Base-by-base conservation (phyloP, 345 rosid species). In the Lenwebbia sp. region DNA sequence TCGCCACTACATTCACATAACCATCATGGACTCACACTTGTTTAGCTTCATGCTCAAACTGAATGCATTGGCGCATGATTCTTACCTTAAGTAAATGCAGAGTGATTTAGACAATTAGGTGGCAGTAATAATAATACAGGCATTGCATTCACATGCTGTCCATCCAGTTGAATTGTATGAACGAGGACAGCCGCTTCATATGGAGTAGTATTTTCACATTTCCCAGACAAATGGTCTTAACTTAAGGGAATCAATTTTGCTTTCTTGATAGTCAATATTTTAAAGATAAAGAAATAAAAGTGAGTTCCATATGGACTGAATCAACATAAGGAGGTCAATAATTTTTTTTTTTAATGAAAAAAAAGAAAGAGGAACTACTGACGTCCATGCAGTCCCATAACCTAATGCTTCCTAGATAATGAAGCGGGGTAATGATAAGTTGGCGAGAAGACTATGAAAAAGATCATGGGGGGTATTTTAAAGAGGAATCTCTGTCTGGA, bases 1-100 rank as follows among this genome's bases (percentile, higher is more conserved):
- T 90, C 52, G 90, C 82, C 33, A 88, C 94, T 92, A 89, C 85
- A 81, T 23, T 22, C 85, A 47, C 47, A 60, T 53, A 3, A 28
- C 40, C 40, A 3, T 65, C 76, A 30, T 30, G 41, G 76, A 30
- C 41, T 30, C 76, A n/a, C 4, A 13, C 70, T 1, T 58, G 70
- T 58, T n/a, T 2, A 28, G 37, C 74, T 60, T 60, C 74, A 30
- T 65, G 21, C 76, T 30, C 51, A 62, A 62, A 13, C 75, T 7
- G 7, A 62, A 28, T 62, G 40, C 41, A 62, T 30, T 7, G 75
- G 40, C 15, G 40, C 40, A 30, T 62, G 75, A 62, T 62, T 62
- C 19, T 26, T 58, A 13, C 33, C 17, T 11, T n/a, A 58, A n/a
- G 65, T 58, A 58, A 26, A 13, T 62, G 75, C 10, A 7, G 40